Evolutionary conservation across 306 rosid genomes (phyloP), one percentile per base, ranked within the genome.

Genomic region (Quercus berberidifolia): DNA sequence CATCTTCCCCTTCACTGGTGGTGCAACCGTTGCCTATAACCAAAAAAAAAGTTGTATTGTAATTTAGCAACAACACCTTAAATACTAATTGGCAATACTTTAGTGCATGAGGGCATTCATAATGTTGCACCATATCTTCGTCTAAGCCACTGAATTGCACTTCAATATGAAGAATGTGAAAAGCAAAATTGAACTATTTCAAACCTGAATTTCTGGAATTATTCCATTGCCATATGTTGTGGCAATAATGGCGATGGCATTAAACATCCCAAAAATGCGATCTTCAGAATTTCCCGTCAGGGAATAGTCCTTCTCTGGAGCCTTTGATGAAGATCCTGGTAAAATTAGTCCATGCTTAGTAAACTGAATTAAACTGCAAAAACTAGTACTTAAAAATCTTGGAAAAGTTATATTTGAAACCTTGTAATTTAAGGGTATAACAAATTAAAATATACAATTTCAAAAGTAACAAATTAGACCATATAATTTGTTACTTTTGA

Each of bases 121-220:
- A 59, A 10, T 59, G 31, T 21, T 58, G 26, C 64, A n/a, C 30
- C 64, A 23, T 11, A 20, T 59, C 2, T 21, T 20, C 25, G 14
- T 58, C 64, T 20, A 58, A 8, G 23, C 28, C 64, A 6, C 64
- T 58, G 21, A 59, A 17, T 62, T 62, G 46, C 70, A 15, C 46
- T 64, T 31, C 12, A 64, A 64, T 64, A 7, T 28, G 28, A 15
- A 23, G 8, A 58, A 21, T 21, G 64, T 1, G 35, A 15, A 49
- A 49, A 10, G 54, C 5, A 49, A 9, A 55, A 46, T 19, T 46
- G 38, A 69, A 21, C 19, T 25, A 1, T 26, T 65, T 9, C 13
- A 31, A 14, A 92, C 98, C 92, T 92, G 97, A 81, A 91, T 94
- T 82, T 94, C 97, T 41, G 97, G 98, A 41, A 92, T 86, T n/a